phyloP scores from a whole-genome alignment of 805 yeast genomes.

The Ogataea henricii region DNA sequence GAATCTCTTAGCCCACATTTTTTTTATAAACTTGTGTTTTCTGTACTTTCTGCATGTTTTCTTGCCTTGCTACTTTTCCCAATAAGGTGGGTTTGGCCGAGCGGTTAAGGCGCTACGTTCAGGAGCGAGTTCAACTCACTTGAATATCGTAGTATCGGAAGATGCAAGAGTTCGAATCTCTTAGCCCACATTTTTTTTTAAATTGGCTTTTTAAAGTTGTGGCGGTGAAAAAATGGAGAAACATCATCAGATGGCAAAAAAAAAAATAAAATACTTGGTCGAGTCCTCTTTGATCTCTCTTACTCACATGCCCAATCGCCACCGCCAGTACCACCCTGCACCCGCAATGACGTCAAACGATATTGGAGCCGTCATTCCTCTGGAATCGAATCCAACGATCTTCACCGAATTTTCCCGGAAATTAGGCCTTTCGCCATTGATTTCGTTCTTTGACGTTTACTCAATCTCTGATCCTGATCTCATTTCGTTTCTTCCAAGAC shows the following conservation, averaged over 20 bases:
- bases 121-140: constrained; percentile 13
- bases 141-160: constrained; percentile 28
- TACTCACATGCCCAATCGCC: too few species aligned
- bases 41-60: too few species aligned
- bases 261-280: neutral
- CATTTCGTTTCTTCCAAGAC: constrained; percentile 78
- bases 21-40: constrained; percentile 6
- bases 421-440: constrained; percentile 63
- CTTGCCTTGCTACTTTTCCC: too few species aligned
- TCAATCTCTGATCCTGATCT: constrained; percentile 85
- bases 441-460: constrained; percentile 76
- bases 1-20: constrained; percentile 33
- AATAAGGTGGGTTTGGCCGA: constrained; percentile 36
- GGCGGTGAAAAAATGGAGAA: too few species aligned
- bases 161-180: constrained; percentile 35
- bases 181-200: constrained; percentile 29
- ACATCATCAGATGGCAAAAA: neutral
- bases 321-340: neutral
- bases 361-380: constrained; percentile 63
- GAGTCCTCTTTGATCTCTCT: neutral
- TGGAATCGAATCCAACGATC: constrained; percentile 88
- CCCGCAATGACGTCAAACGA: neutral
- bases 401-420: constrained; percentile 68
- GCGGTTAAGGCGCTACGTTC: constrained; percentile 35
- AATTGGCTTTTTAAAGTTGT: too few species aligned